Conservation (phyloP, 2,329 filamentous ascomycete species). For the Monosporascus sp. region DNA sequence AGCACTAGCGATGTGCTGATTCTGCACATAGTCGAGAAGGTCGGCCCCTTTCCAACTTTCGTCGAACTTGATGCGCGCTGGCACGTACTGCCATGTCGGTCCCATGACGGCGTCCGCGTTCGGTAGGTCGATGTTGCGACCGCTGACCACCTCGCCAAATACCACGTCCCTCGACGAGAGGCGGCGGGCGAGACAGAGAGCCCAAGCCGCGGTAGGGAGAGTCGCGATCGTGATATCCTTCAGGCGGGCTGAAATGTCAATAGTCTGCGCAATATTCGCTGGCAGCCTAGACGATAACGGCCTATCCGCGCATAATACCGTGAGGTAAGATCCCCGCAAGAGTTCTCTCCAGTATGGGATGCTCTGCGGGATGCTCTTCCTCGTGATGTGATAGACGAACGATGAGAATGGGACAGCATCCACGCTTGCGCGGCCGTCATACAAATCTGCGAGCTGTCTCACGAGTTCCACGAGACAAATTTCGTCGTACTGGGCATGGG, state of each 20-base stretch:
- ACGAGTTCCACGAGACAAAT: constrained; percentile 60
- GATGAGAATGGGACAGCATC: constrained; percentile 37
- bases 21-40: constrained; percentile 47
- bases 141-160: constrained; percentile 62
- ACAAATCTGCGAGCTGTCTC: constrained; percentile 52
- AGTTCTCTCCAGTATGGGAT: constrained; percentile 57
- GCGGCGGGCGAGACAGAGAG: constrained; percentile 53
- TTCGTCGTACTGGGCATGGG: constrained; percentile 65
- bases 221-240: constrained; percentile 58
- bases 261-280: constrained; percentile 34
- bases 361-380: constrained; percentile 39
- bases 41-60: constrained; percentile 45
- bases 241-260: constrained; percentile 41
- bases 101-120: constrained; percentile 54
- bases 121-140: constrained; percentile 53
- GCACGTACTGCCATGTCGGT: constrained; percentile 63
- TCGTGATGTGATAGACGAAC: constrained; percentile 38
- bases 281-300: constrained; percentile 32
- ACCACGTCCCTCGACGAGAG: constrained; percentile 49
- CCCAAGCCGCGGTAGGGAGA: constrained; percentile 63
- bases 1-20: constrained; percentile 52
- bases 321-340: constrained; percentile 49
- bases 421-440: constrained; percentile 25
- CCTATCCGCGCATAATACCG: constrained; percentile 32
- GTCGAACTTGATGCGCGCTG: constrained; percentile 53